Percentiles rank a stretch among this genome's conserved stretches.
phyloP scores from a whole-genome alignment of 2,329 filamentous ascomycete genomes.

The Fusarium sp. region DNA sequence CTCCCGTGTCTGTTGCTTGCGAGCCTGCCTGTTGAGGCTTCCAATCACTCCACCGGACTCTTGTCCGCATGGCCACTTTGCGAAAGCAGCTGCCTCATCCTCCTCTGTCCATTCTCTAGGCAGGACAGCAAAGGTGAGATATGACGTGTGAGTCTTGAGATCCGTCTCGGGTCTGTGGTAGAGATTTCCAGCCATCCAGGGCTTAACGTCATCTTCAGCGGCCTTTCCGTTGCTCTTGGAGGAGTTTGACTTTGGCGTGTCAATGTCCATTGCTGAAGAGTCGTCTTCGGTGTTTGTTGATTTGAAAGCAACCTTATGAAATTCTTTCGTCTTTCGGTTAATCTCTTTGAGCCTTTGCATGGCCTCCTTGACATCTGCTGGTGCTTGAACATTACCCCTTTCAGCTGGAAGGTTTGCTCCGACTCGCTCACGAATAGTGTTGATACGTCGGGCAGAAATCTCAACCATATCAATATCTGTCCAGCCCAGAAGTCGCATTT shows the following conservation, averaged over 20 bases:
- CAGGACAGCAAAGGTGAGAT: constrained; percentile 90
- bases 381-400: constrained; percentile 75
- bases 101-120: constrained; percentile 87
- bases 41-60: constrained; percentile 63
- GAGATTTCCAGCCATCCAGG: constrained; percentile 80
- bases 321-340: constrained; percentile 74
- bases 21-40: constrained; percentile 63
- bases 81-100: constrained; percentile 76
- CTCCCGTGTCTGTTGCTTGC: constrained; percentile 68
- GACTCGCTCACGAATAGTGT: constrained; percentile 83
- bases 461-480: constrained; percentile 94
- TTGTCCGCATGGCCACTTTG: constrained; percentile 71
- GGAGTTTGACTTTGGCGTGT: constrained; percentile 45
- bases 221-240: constrained; percentile 41
- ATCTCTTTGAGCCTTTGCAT: constrained; percentile 77
- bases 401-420: constrained; percentile 74
- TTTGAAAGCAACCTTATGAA: constrained; percentile 60
- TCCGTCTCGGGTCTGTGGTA: constrained; percentile 87
- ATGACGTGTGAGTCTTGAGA: constrained; percentile 96
- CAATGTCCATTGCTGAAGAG: constrained; percentile 57
- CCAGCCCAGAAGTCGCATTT: constrained; percentile 85
- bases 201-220: constrained; percentile 54
- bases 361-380: constrained; percentile 83
- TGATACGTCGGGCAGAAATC: constrained; percentile 80
- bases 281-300: constrained; percentile 34